These are phyloP conservation scores for Candida nanaspora DNA, from an alignment of 805 yeast genomes.

Conservation along the genomic window DNA sequence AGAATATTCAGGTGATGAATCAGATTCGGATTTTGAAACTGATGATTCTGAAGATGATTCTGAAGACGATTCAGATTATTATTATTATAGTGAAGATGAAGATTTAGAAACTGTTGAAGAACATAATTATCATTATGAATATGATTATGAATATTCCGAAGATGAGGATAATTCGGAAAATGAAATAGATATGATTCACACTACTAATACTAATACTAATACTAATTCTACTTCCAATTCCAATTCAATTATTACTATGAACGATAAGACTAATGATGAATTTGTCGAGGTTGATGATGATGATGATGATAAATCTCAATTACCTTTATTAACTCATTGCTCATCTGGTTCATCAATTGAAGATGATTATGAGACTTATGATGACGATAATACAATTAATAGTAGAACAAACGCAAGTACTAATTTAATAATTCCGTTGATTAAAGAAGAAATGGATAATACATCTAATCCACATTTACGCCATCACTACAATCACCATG, in stretches of 20 bases:
- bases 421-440: not conserved
- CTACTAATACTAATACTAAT: too few relatives aligned
- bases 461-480: too few relatives aligned
- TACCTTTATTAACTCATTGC: conserved; percentile 22
- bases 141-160: conserved; percentile 1
- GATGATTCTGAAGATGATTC: conserved; percentile 23
- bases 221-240: too few relatives aligned
- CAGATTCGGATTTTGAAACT: conserved; percentile 15
- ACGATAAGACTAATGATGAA: not conserved
- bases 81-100: conserved; percentile 9
- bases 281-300: not conserved
- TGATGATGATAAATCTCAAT: conserved; percentile 6
- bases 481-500: too few relatives aligned
- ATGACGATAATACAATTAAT: not conserved
- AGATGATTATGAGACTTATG: conserved; percentile 3
- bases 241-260: too few relatives aligned
- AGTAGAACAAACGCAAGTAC: too few relatives aligned
- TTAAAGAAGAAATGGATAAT: not conserved
- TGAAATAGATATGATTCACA: conserved; percentile 1
- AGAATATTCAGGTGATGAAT: conserved; percentile 18
- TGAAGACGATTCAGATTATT: conserved; percentile 11
- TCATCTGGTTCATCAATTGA: conserved; percentile 22
- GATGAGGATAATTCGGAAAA: conserved; percentile 4
- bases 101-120: conserved; percentile 2
- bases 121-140: not conserved